Conservation (phyloP, 176 grass and related monocot genomes). For the Phoenix roebelenii region DNA sequence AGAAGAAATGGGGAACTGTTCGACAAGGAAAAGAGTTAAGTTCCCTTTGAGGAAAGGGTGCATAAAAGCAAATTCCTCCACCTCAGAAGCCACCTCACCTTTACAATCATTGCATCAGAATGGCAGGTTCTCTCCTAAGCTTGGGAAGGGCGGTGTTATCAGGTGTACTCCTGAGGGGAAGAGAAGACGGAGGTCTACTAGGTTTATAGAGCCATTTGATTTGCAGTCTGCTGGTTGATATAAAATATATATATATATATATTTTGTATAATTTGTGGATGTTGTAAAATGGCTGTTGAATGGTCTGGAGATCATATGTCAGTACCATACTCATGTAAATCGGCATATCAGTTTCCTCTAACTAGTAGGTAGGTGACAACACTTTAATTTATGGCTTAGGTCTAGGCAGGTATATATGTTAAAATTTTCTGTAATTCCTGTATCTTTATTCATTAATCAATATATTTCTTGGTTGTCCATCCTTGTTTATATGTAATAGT, state of each 20-base stretch:
- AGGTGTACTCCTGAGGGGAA: conserved; percentile 73
- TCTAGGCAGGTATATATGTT: conserved; percentile 2
- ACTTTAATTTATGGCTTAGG: neutral
- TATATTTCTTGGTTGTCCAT: neutral
- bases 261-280: too few species aligned
- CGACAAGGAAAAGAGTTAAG: conserved; percentile 58
- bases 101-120: conserved; percentile 36
- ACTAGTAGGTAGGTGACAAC: neutral
- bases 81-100: conserved; percentile 11
- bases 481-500: neutral
- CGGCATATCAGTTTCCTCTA: neutral
- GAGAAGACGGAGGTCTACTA: conserved; percentile 31
- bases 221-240: conserved; percentile 7
- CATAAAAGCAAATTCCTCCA: conserved; percentile 12
- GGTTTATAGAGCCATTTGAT: conserved; percentile 6
- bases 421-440: neutral
- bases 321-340: too few species aligned
- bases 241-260: too few species aligned
- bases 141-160: conserved; percentile 18
- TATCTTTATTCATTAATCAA: neutral
- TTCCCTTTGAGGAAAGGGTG: conserved; percentile 35
- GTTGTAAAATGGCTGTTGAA: too few species aligned
- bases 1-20: conserved; percentile 28
- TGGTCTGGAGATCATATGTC: too few species aligned
- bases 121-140: conserved; percentile 40